Evolutionary conservation across 257 asterid genomes (phyloP).

Genomic region (Primulina huaijiensis): DNA sequence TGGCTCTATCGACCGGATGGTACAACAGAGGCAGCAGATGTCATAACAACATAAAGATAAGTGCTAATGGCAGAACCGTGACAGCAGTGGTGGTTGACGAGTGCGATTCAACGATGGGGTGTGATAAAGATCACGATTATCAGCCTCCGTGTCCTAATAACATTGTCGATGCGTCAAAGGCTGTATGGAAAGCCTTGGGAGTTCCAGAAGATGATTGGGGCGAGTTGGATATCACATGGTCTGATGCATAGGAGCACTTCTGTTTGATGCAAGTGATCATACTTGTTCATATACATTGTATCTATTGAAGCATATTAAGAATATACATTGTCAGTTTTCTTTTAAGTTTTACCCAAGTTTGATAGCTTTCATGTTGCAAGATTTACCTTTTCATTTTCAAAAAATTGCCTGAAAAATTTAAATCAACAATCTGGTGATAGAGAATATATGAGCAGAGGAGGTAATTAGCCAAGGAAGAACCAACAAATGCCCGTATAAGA

Average conservation of each 20-base stretch:
- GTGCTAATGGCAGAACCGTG: slow-evolving; percentile 37
- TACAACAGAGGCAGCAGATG: slow-evolving; percentile 34
- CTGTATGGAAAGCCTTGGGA: slow-evolving; percentile 45
- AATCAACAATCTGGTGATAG: no score
- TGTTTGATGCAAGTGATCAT: slow-evolving; percentile 1
- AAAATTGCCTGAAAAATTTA: no score
- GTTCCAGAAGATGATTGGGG: slow-evolving; percentile 35
- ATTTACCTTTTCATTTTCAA: no score
- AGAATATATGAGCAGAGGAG: no score
- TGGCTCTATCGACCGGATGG: slow-evolving; percentile 49
- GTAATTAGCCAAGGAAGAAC: no score
- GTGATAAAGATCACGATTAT: slow-evolving; percentile 41
- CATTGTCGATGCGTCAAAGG: slow-evolving; percentile 46
- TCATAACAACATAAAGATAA: slow-evolving; percentile 24
- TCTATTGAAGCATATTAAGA: no score
- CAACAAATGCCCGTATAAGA: no score
- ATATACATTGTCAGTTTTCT: no score
- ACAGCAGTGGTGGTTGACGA: slow-evolving; percentile 43
- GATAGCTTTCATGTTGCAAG: no score
- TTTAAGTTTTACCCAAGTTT: no score
- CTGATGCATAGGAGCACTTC: slow-evolving; percentile 30
- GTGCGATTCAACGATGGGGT: slow-evolving; percentile 49
- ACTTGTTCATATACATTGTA: no score
- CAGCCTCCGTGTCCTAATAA: slow-evolving; percentile 54
- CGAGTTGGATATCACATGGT: slow-evolving; percentile 41